Conservation (phyloP, 2,329 filamentous ascomycete species). For the Talaromyces sp. region DNA sequence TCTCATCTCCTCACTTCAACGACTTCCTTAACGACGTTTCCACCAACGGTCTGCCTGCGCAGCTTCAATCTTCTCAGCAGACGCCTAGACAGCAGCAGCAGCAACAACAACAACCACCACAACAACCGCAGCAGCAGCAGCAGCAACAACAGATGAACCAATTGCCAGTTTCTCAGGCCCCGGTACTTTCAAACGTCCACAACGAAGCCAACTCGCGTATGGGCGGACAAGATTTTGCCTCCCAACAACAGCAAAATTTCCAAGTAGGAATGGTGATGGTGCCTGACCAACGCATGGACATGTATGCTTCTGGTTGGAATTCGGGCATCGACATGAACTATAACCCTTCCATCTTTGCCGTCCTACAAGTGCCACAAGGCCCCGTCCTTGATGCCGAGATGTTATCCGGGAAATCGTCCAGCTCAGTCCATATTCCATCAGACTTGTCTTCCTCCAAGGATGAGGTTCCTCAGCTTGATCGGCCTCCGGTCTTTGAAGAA, state of each 20-base stretch:
- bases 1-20: constrained; percentile 75
- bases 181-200: constrained; percentile 46
- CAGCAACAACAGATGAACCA: constrained; percentile 25
- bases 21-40: constrained; percentile 70
- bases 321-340: constrained; percentile 41
- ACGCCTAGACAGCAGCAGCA: constrained; percentile 32
- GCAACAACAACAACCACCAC: constrained; percentile 30
- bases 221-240: constrained; percentile 47
- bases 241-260: constrained; percentile 51
- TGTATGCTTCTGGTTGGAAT: constrained; percentile 43
- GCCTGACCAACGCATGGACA: constrained; percentile 67
- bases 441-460: constrained; percentile 41
- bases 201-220: constrained; percentile 63
- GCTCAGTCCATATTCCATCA: constrained; percentile 41
- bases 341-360: constrained; percentile 53
- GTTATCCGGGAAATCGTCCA: constrained; percentile 66
- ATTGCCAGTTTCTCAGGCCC: constrained; percentile 31
- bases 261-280: constrained; percentile 74
- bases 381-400: constrained; percentile 54
- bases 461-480: constrained; percentile 45
- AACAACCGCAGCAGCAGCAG: constrained; percentile 24
- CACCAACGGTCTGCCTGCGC: constrained; percentile 46
- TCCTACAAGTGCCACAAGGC: constrained; percentile 63
- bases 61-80: constrained; percentile 30
- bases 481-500: constrained; percentile 18